Conservation (phyloP, 169 alveolate genomes). For the Condylostoma magnum region DNA sequence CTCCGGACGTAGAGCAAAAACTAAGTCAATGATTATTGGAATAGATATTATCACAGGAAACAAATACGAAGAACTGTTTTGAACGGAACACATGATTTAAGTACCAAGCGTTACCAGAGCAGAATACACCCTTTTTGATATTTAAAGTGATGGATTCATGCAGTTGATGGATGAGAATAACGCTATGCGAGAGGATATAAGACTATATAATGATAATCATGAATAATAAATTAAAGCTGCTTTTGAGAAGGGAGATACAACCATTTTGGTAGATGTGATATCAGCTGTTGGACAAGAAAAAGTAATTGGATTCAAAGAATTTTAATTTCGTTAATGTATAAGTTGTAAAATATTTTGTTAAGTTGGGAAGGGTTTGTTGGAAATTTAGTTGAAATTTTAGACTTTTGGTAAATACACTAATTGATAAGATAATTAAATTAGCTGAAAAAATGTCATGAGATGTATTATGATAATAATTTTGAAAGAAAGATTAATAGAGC, state of each 20-base stretch:
- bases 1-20: slow-evolving; percentile 99
- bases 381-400: too few relatives aligned
- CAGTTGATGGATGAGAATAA: slow-evolving; percentile 94
- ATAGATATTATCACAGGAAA: slow-evolving; percentile 97
- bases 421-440: too few relatives aligned
- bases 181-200: slow-evolving; percentile 93
- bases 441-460: too few relatives aligned
- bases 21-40: slow-evolving; percentile 98
- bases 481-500: too few relatives aligned
- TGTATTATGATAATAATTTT: too few relatives aligned
- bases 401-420: too few relatives aligned
- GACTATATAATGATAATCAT: slow-evolving; percentile 93
- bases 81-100: slow-evolving; percentile 97
- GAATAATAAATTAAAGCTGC: slow-evolving; percentile 75
- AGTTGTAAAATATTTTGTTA: too few relatives aligned
- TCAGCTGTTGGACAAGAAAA: slow-evolving; percentile 71
- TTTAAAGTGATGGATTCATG: slow-evolving; percentile 93
- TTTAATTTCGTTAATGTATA: too few relatives aligned
- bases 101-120: slow-evolving; percentile 94
- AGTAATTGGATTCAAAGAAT: slow-evolving; percentile 60
- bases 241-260: slow-evolving; percentile 64
- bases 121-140: slow-evolving; percentile 90
- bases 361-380: too few relatives aligned
- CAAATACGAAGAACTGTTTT: slow-evolving; percentile 96
- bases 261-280: slow-evolving; percentile 59